Conservation (phyloP, 768 basidiomycete species). For the Pleurotus ostreatus region DNA sequence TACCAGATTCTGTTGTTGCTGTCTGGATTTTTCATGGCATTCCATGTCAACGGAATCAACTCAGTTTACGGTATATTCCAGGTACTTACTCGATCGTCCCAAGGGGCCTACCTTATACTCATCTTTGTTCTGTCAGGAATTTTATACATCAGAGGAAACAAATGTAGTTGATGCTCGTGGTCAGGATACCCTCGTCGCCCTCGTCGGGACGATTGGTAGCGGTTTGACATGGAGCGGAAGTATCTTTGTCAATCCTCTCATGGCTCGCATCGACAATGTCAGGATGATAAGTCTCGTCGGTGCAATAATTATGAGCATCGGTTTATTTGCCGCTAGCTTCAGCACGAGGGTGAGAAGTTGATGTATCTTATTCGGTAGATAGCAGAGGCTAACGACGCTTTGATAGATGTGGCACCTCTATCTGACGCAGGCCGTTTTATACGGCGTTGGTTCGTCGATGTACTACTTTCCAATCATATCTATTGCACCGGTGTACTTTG, state of each 20-base stretch:
- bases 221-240: slow-evolving; percentile 44
- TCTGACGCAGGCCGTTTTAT: slow-evolving; percentile 36
- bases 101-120: not conserved
- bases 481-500: slow-evolving; percentile 38
- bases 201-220: slow-evolving; percentile 39
- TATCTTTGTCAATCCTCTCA: slow-evolving; percentile 37
- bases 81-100: slow-evolving; percentile 14
- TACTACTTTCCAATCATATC: slow-evolving; percentile 42
- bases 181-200: slow-evolving; percentile 35
- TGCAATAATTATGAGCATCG: slow-evolving; percentile 36
- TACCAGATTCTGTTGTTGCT: slow-evolving; percentile 34
- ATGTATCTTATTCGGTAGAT: not conserved
- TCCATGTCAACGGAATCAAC: slow-evolving; percentile 42
- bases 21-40: slow-evolving; percentile 40
- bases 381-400: not conserved
- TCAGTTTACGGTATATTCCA: slow-evolving; percentile 40
- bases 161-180: slow-evolving; percentile 30
- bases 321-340: slow-evolving; percentile 36
- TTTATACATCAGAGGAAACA: slow-evolving; percentile 34
- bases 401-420: slow-evolving; percentile 40
- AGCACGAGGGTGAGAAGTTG: slow-evolving; percentile 22
- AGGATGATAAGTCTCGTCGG: slow-evolving; percentile 32
- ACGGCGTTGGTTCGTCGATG: slow-evolving; percentile 38
- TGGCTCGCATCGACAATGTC: slow-evolving; percentile 27
- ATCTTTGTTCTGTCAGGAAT: slow-evolving; percentile 35